These are phyloP conservation scores for Rhipidocladum racemiflorum DNA, from an alignment of 176 grass and related monocot genomes.

Conservation along the genomic window DNA sequence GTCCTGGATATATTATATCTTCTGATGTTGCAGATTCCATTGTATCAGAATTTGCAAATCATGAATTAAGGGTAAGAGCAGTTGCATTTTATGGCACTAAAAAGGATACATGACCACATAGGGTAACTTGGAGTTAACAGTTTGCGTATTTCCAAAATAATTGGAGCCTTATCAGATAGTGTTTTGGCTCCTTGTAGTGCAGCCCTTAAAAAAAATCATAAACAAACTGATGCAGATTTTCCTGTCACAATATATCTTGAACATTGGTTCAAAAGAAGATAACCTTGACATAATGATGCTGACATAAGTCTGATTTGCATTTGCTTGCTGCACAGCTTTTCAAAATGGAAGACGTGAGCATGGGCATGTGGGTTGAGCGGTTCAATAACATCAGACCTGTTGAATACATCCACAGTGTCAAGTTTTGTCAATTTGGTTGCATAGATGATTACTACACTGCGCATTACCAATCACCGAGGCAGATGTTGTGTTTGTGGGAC, in stretches of 20 bases:
- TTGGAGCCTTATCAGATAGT: background rate
- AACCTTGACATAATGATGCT: background rate
- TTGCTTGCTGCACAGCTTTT: slow-evolving; percentile 64
- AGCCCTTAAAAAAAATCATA: background rate
- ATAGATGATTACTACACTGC: slow-evolving; percentile 91
- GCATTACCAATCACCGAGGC: slow-evolving; percentile 88
- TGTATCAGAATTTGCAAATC: slow-evolving; percentile 66
- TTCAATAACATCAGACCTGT: slow-evolving; percentile 61
- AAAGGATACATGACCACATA: background rate
- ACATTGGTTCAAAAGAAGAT: slow-evolving; percentile 6
- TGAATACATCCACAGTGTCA: slow-evolving; percentile 66
- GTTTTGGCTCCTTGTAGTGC: background rate
- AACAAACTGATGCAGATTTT: background rate
- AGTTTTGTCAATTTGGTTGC: slow-evolving; percentile 90
- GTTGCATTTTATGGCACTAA: slow-evolving; percentile 9
- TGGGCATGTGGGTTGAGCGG: slow-evolving; percentile 95
- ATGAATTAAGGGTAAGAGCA: slow-evolving; percentile 86
- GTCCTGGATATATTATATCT: slow-evolving; percentile 93
- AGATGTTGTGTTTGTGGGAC: slow-evolving; percentile 98
- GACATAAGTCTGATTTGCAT: slow-evolving; percentile 13
- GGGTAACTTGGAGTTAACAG: slow-evolving; percentile 8
- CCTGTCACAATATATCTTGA: slow-evolving; percentile 12
- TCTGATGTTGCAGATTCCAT: slow-evolving; percentile 79
- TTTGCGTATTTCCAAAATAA: slow-evolving; percentile 7
- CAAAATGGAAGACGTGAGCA: slow-evolving; percentile 99